Evolutionary conservation across 192 early-diverging fungal species (phyloP), one percentile per base, ranked within the genome.

Genomic region (Mortierella alpina): DNA sequence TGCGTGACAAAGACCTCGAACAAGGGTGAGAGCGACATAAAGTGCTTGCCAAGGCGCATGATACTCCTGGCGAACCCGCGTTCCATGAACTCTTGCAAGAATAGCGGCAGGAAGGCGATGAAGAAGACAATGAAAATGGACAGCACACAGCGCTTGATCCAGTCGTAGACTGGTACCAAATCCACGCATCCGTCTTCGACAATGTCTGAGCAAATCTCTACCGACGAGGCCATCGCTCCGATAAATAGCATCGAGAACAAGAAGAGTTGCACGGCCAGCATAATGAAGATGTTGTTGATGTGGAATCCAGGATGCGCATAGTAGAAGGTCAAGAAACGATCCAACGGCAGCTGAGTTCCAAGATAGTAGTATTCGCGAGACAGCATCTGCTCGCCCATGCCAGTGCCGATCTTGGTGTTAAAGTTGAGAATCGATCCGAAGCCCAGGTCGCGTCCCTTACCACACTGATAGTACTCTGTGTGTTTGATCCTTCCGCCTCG

Each of bases 291-390:
- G 83, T 96, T 95, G 84, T 95, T 96, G 73, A 96, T 87, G 72
- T 96, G 95, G 87, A 94, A 96, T 20, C 94, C 95, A 39, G 95
- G 93, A 75, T 95, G 94, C 15, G 95, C 92, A 73, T 93, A 96
- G 82, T 90, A 96, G 83, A 96, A 95, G 4, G 95, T 96, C 61
- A 96, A 80, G 85, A 94, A 93, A 5, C 94, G 89, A 71, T 96
- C 95, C 47, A 96, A 74, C 6, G 94, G 93, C 48, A 96, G 83
- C 65, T 93, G 93, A 22, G 93, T 91, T 46, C 95, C 95, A 58
- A 96, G 85, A 76, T 94, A 94, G 83, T 96, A 95, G 83, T 96
- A 94, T 75, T 96, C 95, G 70, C 95, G 90, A n/a, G 95, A 96
- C 51, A 96, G 77, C 90, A 96, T 94, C 84, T 96, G 95, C 83